These are phyloP conservation scores for Plasmodium chabaudi DNA, from an alignment of 169 alveolate species.

Conservation along the genomic window DNA sequence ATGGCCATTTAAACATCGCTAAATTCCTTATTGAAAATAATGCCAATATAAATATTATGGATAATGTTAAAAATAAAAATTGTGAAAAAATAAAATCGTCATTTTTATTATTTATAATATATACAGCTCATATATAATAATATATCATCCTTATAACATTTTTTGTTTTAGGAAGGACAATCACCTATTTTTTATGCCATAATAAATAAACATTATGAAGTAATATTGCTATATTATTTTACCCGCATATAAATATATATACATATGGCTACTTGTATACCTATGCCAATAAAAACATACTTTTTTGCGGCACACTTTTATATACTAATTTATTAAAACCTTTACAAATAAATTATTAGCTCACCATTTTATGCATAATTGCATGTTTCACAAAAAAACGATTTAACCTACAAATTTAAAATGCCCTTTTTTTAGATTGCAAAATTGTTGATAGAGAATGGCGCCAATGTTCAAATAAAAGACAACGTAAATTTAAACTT, in stretches of 20 bases:
- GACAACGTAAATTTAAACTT: conserved; percentile 28
- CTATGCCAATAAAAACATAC: background rate
- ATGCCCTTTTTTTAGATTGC: conserved; percentile 5
- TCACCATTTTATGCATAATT: no score
- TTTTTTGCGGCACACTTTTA: no score
- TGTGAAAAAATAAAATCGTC: background rate
- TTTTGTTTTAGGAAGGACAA: conserved; percentile 48
- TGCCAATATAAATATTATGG: conserved; percentile 52
- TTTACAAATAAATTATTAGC: no score
- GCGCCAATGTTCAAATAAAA: conserved; percentile 68
- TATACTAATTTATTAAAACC: no score
- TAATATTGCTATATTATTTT: conserved; percentile 10
- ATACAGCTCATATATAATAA: background rate
- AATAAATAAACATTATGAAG: conserved; percentile 65
- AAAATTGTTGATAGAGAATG: conserved; percentile 50
- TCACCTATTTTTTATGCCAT: conserved; percentile 66
- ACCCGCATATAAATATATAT: conserved; percentile 2
- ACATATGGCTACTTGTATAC: background rate
- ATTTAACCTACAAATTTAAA: no score
- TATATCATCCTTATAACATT: background rate
- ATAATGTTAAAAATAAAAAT: conserved; percentile 20
- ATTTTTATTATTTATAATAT: background rate
- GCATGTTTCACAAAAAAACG: no score
- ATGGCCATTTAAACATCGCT: conserved; percentile 53
- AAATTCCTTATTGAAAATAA: conserved; percentile 62